Evolutionary conservation across 352 stramenopile genomes (phyloP).

Genomic region (Achlya hypogyna): DNA sequence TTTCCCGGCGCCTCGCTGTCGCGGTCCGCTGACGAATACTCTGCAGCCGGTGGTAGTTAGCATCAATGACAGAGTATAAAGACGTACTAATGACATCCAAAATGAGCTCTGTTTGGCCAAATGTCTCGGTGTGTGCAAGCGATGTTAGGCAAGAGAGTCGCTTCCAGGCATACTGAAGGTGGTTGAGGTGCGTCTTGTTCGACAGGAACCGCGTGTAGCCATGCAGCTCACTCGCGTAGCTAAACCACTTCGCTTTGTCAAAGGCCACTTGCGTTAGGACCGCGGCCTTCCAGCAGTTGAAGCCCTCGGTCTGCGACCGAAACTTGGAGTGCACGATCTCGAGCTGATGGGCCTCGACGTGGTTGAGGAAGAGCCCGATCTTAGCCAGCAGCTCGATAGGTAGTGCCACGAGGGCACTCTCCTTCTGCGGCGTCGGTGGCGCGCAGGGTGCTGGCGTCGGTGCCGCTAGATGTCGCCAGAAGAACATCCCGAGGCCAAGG

Average conservation of each 20-base stretch:
- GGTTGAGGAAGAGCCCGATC: not conserved
- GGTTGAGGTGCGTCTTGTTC: not conserved
- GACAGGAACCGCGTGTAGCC: not conserved
- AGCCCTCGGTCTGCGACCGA: conserved; percentile 9
- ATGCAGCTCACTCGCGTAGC: not conserved
- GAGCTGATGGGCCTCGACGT: conserved; percentile 10
- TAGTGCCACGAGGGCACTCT: not conserved
- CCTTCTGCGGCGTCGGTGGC: not conserved
- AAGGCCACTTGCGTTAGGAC: not conserved
- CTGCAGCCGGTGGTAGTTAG: not conserved
- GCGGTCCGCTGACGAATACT: conserved; percentile 47
- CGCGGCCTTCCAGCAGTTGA: conserved; percentile 17
- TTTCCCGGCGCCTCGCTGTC: conserved; percentile 35
- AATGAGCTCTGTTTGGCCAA: conserved; percentile 17
- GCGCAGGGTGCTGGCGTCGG: not conserved
- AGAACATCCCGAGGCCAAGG: conserved; percentile 7
- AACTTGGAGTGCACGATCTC: conserved; percentile 5
- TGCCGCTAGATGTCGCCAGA: not conserved
- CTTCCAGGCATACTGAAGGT: conserved; percentile 16
- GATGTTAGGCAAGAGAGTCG: conserved; percentile 19
- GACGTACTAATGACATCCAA: conserved; percentile 8
- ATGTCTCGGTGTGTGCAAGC: not conserved
- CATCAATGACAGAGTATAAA: not conserved
- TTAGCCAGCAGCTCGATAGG: conserved; percentile 11
- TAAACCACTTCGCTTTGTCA: conserved; percentile 18